Evolutionary conservation across 2,329 filamentous ascomycete genomes (phyloP).

Genomic region (Chaetomium olivaceum): DNA sequence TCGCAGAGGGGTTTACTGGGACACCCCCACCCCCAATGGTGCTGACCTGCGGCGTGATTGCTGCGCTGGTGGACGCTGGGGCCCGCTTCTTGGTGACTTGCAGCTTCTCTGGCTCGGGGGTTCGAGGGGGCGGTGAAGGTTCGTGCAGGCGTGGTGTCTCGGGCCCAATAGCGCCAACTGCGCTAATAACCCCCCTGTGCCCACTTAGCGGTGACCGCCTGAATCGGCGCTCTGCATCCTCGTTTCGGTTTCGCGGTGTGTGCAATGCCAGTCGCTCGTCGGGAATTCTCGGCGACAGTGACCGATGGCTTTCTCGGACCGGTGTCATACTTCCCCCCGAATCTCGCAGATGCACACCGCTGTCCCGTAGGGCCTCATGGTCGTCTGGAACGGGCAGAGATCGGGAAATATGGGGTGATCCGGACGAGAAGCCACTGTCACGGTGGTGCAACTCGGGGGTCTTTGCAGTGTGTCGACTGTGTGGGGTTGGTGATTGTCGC

Average conservation of each 20-base stretch:
- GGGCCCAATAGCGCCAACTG: constrained; percentile 24
- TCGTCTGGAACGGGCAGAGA: constrained; percentile 36
- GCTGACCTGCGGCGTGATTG: neutral
- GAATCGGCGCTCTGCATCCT: constrained; percentile 18
- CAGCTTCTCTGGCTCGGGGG: constrained; percentile 50
- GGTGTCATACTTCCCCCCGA: constrained; percentile 39
- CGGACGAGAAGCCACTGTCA: constrained; percentile 52
- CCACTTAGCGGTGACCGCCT: constrained; percentile 26
- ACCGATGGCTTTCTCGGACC: constrained; percentile 18
- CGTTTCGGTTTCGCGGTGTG: constrained; percentile 9
- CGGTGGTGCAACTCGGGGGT: constrained; percentile 46
- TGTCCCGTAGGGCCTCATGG: constrained; percentile 50
- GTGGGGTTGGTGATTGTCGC: constrained; percentile 26
- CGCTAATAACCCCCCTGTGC: neutral
- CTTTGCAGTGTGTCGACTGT: constrained; percentile 24
- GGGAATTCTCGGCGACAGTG: constrained; percentile 23
- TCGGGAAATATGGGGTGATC: constrained; percentile 46
- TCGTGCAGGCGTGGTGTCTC: constrained; percentile 43
- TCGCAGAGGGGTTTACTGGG: constrained; percentile 35
- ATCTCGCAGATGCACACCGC: constrained; percentile 57
- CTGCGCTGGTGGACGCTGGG: constrained; percentile 17
- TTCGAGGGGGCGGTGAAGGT: constrained; percentile 40
- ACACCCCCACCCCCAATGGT: neutral
- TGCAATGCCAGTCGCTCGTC: constrained; percentile 18
- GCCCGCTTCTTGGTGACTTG: constrained; percentile 31